A percentile compares a stretch with the other conserved stretches of the same genome.
phyloP scores from a whole-genome alignment of 2,329 filamentous ascomycete species.

The Metarhizium sp. region DNA sequence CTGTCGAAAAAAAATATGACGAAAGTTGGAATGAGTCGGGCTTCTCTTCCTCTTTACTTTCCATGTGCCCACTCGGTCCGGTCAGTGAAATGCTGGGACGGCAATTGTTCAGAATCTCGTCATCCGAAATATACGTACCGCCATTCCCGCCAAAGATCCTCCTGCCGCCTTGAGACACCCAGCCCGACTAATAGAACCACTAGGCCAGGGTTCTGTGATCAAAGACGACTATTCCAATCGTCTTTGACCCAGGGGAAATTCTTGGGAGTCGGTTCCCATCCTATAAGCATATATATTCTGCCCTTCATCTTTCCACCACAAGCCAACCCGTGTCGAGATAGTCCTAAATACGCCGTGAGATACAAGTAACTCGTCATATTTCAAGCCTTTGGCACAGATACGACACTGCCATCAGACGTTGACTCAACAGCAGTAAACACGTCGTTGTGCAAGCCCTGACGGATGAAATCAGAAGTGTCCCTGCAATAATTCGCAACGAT shows the following conservation, averaged over 20 bases:
- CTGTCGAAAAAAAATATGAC: constrained; percentile 3
- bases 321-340: neutral
- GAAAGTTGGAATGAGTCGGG: neutral
- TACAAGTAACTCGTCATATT: neutral
- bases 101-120: neutral
- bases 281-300: neutral
- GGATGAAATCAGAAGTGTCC: neutral
- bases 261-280: neutral
- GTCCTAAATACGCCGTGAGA: neutral
- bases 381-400: neutral
- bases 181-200: neutral
- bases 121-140: neutral
- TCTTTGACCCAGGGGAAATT: neutral
- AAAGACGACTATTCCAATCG: neutral
- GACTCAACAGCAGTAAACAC: neutral
- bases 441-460: neutral
- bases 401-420: neutral
- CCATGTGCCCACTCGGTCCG: neutral
- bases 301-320: neutral
- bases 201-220: neutral
- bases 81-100: neutral
- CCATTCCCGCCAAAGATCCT: neutral
- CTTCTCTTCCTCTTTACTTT: neutral
- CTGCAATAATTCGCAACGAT: neutral
- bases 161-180: neutral